A percentile compares a stretch with the other conserved stretches of the same genome.
Conservation (phyloP, 352 stramenopile species). For the Globisporangium cystogenes region DNA sequence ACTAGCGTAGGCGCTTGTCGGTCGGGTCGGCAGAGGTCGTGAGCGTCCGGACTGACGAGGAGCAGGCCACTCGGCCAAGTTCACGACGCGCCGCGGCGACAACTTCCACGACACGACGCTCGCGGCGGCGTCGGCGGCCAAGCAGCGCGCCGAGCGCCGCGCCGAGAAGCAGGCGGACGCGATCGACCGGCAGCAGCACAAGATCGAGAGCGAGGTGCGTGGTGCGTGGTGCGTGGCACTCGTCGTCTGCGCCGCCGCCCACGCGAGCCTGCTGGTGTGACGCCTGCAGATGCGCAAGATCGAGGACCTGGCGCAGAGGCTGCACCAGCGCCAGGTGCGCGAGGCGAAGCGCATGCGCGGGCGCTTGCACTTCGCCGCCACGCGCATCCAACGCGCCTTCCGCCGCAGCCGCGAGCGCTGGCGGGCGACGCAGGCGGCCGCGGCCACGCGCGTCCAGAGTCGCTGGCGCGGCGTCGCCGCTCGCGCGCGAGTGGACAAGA, state of each 20-base stretch:
- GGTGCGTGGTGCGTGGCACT: background rate
- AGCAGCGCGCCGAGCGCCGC: conserved; percentile 55
- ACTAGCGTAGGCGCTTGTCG: no score
- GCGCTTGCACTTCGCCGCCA: conserved; percentile 43
- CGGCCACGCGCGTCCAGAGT: conserved; percentile 37
- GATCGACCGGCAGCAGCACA: conserved; percentile 76
- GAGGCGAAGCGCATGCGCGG: conserved; percentile 58
- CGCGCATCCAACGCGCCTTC: conserved; percentile 42
- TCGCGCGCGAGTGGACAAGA: conserved; percentile 11
- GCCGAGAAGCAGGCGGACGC: conserved; percentile 55
- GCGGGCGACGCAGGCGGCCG: conserved; percentile 14
- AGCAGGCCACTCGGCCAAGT: conserved; percentile 78
- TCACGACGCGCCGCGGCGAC: conserved; percentile 59
- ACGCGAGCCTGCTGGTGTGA: no score
- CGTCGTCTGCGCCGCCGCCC: background rate
- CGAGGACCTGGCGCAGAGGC: conserved; percentile 52
- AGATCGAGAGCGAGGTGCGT: conserved; percentile 66
- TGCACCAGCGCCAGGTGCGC: conserved; percentile 61
- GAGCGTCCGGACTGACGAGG: no score
- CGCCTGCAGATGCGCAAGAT: conserved; percentile 66
- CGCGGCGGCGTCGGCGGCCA: conserved; percentile 58
- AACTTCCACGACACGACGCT: conserved; percentile 79
- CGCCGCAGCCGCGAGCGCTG: conserved; percentile 17
- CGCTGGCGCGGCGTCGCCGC: conserved; percentile 28
- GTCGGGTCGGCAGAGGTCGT: no score